Base-by-base conservation (phyloP, 1,139 yeast species). In the Sugiyamaella japonica region DNA sequence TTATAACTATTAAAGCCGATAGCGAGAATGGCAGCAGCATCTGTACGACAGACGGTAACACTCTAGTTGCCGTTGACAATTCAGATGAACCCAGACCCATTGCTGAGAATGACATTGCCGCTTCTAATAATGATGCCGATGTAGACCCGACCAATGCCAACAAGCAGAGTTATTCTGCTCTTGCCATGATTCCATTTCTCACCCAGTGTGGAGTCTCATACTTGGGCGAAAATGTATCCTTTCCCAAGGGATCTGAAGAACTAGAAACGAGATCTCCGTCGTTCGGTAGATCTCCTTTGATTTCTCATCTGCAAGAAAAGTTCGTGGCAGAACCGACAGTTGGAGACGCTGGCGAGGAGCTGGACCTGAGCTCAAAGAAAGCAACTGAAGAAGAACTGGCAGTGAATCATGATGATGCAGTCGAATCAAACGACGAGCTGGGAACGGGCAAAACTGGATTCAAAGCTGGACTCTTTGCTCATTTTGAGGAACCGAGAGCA, bases 241-340 rank as follows among this genome's bases (percentile, higher is more conserved):
- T 37, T 13, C 16, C 12, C 3, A 8, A 6, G 20, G 42, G 25
- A 7, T 16, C 42, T n/a, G 36, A 16, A 12, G 15, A 32, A 34
- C n/a, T 45, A 9, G 49, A 45, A 9, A 23, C 49, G 9, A n/a
- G 49, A 8, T 45, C 49, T 23, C 49, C 49, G n/a, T 34, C 32
- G 10, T 9, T 23, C 1, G 20, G 34, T 32, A 37, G 49, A 23
- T 45, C 49, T 36, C 49, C 49, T 7, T 45, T 45, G 4, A 25
- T n/a, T 17, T 34, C 34, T 34, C 17, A 31, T 9, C 12, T 15
- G n/a, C 16, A 25, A 25, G 44, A 40, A 20, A 40, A 29, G n/a
- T 29, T 29, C n/a, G 7, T 20, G 3, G 25, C 25, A 20, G 25
- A 20, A 20, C 3, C 25, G 25, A 20, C n/a, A 29, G n/a, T 29